Base-by-base conservation (phyloP, 1,284 basidiomycete genomes). In the Tilletia walkeri region DNA sequence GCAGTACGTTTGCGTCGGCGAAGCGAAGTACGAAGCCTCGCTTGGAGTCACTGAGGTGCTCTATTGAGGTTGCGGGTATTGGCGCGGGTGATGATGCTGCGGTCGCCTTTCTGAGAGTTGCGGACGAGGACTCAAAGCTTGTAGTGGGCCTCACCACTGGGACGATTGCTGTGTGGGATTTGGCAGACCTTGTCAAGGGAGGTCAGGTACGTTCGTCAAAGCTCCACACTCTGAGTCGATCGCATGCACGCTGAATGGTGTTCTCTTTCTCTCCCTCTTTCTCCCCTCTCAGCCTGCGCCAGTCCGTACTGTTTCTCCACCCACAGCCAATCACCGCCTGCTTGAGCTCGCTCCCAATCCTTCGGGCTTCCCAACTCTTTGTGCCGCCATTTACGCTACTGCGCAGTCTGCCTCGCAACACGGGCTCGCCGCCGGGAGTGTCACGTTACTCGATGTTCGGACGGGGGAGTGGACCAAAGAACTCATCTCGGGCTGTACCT, bases 271-370 rank as follows among this genome's bases (percentile, higher is more conserved):
- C 41, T 45, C 41, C 14, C 41, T 30, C 2, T 30, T 30, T 30
- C 24, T 30, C 24, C 24, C 24, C 12, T 49, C 49, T 18, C 50
- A 63, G 59, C 34, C 36, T 20, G 16, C 59, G 12, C 59, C 59
- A 10, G 18, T 14, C 34, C 14, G 12, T 3, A 41, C 38, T 9
- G 59, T 63, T 10, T 18, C 30, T 39, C 34, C 59, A 5, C 34
- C 34, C 3, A 14, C 9, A 4, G 1, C 34, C 12, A 38, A 38
- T 39, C 1, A 10, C 36, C 59, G 59, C 36, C 67, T 81, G 36
- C 69, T 73, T 67, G 75, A 73, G 12, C 48, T 86, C n/a, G 76
- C 84, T 0, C 85, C 86, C 9, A 87, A 87, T 70, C 86, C 86
- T 3, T 84, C 85, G 74, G 76, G 80, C 61, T 70, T 84, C 5